These are phyloP conservation scores for Suhomyces prunicola DNA, from an alignment of 805 yeast species.

Conservation along the genomic window DNA sequence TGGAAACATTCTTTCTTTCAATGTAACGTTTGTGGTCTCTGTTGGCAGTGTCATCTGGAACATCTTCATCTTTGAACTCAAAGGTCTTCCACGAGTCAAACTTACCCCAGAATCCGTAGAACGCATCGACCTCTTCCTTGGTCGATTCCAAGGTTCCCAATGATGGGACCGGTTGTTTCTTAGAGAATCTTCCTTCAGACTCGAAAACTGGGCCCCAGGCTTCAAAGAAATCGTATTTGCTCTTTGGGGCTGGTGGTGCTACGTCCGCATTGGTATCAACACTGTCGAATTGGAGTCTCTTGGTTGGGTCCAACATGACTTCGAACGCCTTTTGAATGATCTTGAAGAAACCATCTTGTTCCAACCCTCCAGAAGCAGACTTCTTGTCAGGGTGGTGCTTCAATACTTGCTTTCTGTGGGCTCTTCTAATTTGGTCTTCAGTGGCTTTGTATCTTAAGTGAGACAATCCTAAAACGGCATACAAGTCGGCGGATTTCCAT, in stretches of 20 bases:
- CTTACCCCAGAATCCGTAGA: constrained; percentile 88
- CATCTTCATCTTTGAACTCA: constrained; percentile 97
- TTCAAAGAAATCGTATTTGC: constrained; percentile 78
- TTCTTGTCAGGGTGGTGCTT: constrained; percentile 98
- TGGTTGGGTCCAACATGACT: constrained; percentile 76
- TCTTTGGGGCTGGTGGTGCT: constrained; percentile 65
- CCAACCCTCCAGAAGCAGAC: constrained; percentile 84
- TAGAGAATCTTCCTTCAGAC: constrained; percentile 88
- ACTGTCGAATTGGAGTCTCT: constrained; percentile 93
- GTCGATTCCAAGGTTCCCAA: constrained; percentile 68
- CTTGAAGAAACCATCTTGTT: constrained; percentile 95
- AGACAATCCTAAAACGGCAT: constrained; percentile 91
- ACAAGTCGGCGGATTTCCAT: constrained; percentile 95
- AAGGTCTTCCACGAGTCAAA: constrained; percentile 98
- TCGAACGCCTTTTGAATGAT: constrained; percentile 96
- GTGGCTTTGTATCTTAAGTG: constrained; percentile 89
- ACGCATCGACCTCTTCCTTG: constrained; percentile 79
- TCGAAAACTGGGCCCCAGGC: constrained; percentile 92
- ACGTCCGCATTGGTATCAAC: constrained; percentile 89
- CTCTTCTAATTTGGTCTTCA: constrained; percentile 89
- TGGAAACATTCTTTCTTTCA: constrained; percentile 95
- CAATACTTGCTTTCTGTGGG: constrained; percentile 94
- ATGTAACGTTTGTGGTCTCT: constrained; percentile 99
- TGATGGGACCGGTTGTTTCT: constrained; percentile 81
- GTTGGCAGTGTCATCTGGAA: constrained; percentile 98